Evolutionary conservation across 129 eudicot species (phyloP), one percentile per base, ranked within the genome.

Genomic region (Helichrysum umbraculigerum): DNA sequence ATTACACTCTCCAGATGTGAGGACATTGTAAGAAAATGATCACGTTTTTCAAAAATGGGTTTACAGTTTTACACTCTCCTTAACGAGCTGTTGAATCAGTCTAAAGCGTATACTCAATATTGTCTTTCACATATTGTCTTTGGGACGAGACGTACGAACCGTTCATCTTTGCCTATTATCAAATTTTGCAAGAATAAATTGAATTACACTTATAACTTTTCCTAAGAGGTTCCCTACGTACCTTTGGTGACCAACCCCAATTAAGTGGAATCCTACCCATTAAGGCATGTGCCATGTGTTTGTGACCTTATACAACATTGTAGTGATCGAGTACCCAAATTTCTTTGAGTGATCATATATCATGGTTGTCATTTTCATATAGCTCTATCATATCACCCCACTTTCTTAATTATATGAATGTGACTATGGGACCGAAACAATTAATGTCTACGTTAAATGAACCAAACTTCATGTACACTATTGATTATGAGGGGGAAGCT

Each of bases 351-450:
- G 65, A 51, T 39, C 3, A 30, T 66, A 66, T 56, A 66, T 80
- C 56, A 74, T 80, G 83, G 71, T 63, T 20, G 83, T 74, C 76
- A 44, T 73, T 80, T 80, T 73, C 79, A 33, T 57, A 66, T 80
- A 64, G 68, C 83, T 25, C 28, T 29, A 80, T 73, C 79, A 3
- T 44, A 44, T 44, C 17, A 41, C 32, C 65, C 79, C 84, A 80
- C 76, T 59, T 32, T 71, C 70, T 56, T 64, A 21, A 19, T 6
- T 44, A 66, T 51, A 25, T 54, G 44, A 66, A 74, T 67, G 52
- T 73, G 15, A 74, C 41, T 70, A 66, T 70, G 65, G 62, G 78
- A 54, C 52, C 41, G 19, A 62, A 65, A 41, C 74, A 66, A 19
- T 73, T 73, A 19, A 67, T 73, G 78, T 54, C 32, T 73, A 39